Conservation (phyloP, 306 rosid genomes). For the Pueraria montana region DNA sequence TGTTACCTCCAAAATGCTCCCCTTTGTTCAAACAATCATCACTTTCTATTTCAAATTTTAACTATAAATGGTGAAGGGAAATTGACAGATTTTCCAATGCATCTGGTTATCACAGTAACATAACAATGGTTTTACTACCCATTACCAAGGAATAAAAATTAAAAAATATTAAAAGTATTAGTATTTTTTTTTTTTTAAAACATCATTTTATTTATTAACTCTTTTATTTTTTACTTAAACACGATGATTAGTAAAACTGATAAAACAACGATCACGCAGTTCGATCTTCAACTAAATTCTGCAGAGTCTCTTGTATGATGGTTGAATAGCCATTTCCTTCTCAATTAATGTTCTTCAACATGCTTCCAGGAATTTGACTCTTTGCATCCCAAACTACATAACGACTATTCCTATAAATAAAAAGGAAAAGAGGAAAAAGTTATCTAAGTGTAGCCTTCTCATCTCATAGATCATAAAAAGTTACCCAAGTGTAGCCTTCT, state of each 20-base stretch:
- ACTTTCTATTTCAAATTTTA: not conserved
- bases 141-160: no score
- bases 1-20: not conserved
- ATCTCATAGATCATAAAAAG: no score
- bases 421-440: not conserved
- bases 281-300: no score
- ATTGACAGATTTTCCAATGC: not conserved
- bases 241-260: no score
- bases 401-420: not conserved
- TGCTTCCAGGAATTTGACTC: not conserved
- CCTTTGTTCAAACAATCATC: not conserved
- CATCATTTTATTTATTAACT: no score
- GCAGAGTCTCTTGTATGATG: not conserved
- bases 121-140: no score
- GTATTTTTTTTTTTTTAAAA: no score
- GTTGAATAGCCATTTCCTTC: not conserved
- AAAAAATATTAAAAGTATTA: no score
- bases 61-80: not conserved
- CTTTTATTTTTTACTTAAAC: no score
- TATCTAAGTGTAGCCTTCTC: not conserved
- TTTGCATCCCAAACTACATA: not conserved
- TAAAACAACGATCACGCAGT: no score
- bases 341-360: not conserved
- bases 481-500: slow-evolving; percentile 7
- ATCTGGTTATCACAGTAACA: no score